Evolutionary conservation across 257 asterid species (phyloP).

Genomic region (Ilex asprella): DNA sequence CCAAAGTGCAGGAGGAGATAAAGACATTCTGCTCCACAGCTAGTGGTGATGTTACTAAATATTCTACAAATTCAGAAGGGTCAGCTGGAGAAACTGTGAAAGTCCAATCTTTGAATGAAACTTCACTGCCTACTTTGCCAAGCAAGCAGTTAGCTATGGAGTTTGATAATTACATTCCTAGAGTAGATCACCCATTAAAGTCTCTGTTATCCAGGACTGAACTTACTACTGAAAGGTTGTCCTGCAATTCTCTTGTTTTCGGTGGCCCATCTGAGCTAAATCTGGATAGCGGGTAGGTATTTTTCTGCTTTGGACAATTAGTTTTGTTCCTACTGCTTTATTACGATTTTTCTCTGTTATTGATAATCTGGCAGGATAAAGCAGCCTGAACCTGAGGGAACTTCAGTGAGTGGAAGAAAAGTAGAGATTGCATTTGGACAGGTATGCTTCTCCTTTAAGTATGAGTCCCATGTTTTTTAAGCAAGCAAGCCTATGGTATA

Average conservation of each 20-base stretch:
- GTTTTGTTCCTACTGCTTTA: neutral
- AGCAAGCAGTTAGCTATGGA: conserved; percentile 15
- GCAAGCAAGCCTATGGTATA: neutral
- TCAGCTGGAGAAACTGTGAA: conserved; percentile 25
- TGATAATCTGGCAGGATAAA: conserved; percentile 11
- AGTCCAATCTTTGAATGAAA: conserved; percentile 21
- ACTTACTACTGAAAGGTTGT: neutral
- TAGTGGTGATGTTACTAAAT: conserved; percentile 14
- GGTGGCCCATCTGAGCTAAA: conserved; percentile 9
- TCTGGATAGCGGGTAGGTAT: conserved; percentile 12
- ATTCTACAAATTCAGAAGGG: neutral
- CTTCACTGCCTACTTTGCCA: conserved; percentile 18
- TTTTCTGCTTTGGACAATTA: neutral
- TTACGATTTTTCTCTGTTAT: neutral
- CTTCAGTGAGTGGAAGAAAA: conserved; percentile 7
- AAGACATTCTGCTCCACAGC: conserved; percentile 12
- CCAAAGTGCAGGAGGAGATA: conserved; percentile 15
- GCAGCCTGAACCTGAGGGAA: conserved; percentile 4
- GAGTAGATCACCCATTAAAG: conserved; percentile 13
- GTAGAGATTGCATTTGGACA: conserved; percentile 8
- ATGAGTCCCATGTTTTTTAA: neutral
- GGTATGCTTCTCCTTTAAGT: conserved; percentile 15
- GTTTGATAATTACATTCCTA: neutral
- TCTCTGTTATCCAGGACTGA: conserved; percentile 9
- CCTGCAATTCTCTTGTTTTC: conserved; percentile 7